A percentile compares a stretch with the other conserved stretches of the same genome.
These are phyloP conservation scores for Austroboletus novae-zelandiae DNA, from an alignment of 1,284 basidiomycete genomes.

Conservation along the genomic window DNA sequence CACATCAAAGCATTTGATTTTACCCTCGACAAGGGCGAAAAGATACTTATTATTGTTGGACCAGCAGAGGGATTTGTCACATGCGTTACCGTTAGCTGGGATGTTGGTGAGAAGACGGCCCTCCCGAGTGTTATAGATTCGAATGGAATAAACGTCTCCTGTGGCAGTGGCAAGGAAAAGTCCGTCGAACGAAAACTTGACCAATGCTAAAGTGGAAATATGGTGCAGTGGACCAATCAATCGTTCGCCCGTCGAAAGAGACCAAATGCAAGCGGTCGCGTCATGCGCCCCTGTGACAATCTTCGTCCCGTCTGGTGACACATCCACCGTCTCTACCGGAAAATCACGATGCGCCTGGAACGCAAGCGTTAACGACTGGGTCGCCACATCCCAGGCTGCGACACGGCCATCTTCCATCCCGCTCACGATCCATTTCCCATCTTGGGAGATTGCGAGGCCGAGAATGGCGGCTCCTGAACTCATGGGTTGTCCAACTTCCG, in stretches of 20 bases:
- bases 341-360: not conserved
- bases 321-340: constrained; percentile 4
- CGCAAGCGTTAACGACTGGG: not conserved
- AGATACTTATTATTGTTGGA: not conserved
- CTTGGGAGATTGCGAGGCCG: constrained; percentile 2
- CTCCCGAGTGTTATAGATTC: constrained; percentile 10
- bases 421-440: constrained; percentile 6
- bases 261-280: constrained; percentile 4
- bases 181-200: constrained; percentile 12
- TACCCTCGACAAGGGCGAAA: constrained; percentile 3
- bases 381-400: constrained; percentile 3
- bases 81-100: not conserved
- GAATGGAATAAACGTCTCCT: not conserved
- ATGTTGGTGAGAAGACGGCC: not conserved
- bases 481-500: constrained; percentile 2
- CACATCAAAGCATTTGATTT: constrained; percentile 4
- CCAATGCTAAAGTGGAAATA: not conserved
- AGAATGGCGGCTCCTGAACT: not conserved
- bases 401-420: constrained; percentile 1
- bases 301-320: constrained; percentile 6
- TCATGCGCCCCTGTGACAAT: constrained; percentile 10
- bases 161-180: constrained; percentile 9
- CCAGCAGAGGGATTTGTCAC: constrained; percentile 8
- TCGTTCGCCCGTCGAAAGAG: constrained; percentile 1
- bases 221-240: constrained; percentile 6